Evolutionary conservation across 495 filamentous ascomycete species (phyloP), one percentile per base, ranked within the genome.

Genomic region (Platismatia glauca): DNA sequence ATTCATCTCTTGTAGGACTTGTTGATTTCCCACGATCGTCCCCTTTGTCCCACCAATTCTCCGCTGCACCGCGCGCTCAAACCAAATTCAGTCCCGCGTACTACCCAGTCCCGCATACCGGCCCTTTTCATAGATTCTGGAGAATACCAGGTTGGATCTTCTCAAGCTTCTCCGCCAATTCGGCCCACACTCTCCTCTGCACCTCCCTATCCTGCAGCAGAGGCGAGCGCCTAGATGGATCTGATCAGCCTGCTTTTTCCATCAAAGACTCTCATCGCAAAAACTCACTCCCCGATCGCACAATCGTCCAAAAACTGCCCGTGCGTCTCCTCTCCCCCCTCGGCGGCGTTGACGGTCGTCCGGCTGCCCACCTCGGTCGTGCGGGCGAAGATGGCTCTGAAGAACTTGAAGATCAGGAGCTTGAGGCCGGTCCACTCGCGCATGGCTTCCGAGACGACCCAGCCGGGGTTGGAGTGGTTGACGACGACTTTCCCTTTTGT

Each of bases 331-430:
- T 55, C 55, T 2, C 73, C 76, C 1, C 60, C 68, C 4, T 58
- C 63, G 0, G 71, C 72, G 0, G 76, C 78, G 18, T 70, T 64
- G 34, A 79, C 67, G 24, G 79, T 60, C 7, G 73, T 75, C 48
- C 79, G 65, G 35, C 71, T 67, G 5, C 79, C 81, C n/a, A 73
- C 67, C 67, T 82, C 81, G 0, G 69, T 68, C 12, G 63, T 39
- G 15, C 66, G 66, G 15, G 63, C 66, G 13, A 68, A 33, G 22
- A 68, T 16, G 7, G 24, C 39, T 4, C 59, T 31, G 8, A n/a
- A 20, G 24, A 65, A 53, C 12, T 22, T 60, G 22, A 65, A 55
- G 11, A 62, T 34, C 8, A 43, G n/a, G 16, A 34, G 31, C 24
- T 33, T 27, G 16, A 59, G 22, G 22, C 58, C 62, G 1, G 38